Conservation (phyloP, 2,329 filamentous ascomycete species). For the Phialophora tarda region DNA sequence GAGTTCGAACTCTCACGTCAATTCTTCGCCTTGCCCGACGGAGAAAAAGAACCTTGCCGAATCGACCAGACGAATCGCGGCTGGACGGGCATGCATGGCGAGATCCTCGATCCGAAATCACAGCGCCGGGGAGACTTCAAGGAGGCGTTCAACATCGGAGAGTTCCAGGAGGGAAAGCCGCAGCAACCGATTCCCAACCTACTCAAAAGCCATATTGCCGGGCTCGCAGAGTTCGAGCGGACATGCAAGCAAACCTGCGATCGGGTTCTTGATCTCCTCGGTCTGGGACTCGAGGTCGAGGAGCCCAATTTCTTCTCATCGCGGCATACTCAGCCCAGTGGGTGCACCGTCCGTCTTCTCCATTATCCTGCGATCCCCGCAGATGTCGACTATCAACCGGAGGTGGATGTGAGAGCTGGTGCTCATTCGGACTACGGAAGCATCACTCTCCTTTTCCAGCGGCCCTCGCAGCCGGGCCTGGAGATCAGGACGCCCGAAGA, state of each 20-base stretch:
- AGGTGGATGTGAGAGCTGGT: conserved; percentile 78
- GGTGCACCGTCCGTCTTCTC: conserved; percentile 71
- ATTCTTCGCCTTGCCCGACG: conserved; percentile 48
- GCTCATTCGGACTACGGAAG: conserved; percentile 50
- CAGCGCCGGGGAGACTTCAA: conserved; percentile 87
- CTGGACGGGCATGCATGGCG: conserved; percentile 85
- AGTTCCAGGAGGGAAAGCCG: conserved; percentile 71
- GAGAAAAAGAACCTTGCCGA: conserved; percentile 63
- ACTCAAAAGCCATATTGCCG: conserved; percentile 63
- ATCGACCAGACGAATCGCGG: conserved; percentile 82
- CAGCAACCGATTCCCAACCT: conserved; percentile 76
- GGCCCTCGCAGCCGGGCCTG: conserved; percentile 81
- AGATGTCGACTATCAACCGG: conserved; percentile 53
- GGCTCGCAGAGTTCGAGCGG: conserved; percentile 70
- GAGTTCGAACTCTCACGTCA: conserved; percentile 72
- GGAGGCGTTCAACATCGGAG: conserved; percentile 93
- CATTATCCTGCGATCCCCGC: conserved; percentile 68
- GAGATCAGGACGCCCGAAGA: conserved; percentile 71
- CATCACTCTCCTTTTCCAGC: conserved; percentile 78
- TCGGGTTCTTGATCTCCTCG: conserved; percentile 76
- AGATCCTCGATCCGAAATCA: conserved; percentile 82
- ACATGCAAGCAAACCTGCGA: conserved; percentile 75
- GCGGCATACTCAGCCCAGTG: conserved; percentile 61
- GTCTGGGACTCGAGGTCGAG: conserved; percentile 71
- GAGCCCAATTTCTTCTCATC: conserved; percentile 39